Evolutionary conservation across 768 basidiomycete genomes (phyloP).

Genomic region (Hemileccinum rubropunctum): DNA sequence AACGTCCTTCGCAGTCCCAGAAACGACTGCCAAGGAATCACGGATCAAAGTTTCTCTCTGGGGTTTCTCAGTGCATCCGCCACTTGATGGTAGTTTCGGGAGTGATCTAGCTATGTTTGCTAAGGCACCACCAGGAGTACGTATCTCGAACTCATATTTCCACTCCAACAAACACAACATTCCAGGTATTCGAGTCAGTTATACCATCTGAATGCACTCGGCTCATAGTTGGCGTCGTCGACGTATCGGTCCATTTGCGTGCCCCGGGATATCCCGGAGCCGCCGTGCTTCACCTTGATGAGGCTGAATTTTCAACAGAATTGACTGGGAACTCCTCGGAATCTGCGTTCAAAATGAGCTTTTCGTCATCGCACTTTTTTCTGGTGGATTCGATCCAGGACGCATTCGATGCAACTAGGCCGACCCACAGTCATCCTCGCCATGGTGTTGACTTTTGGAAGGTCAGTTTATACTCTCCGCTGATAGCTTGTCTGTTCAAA

Average conservation of each 20-base stretch:
- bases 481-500: slow-evolving; percentile 3
- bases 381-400: slow-evolving; percentile 53
- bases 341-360: slow-evolving; percentile 46
- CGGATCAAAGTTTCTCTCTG: slow-evolving; percentile 60
- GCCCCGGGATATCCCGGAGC: slow-evolving; percentile 62
- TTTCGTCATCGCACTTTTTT: slow-evolving; percentile 50
- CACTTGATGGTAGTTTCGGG: slow-evolving; percentile 62
- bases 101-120: slow-evolving; percentile 59
- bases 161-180: slow-evolving; percentile 1
- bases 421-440: slow-evolving; percentile 16
- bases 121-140: slow-evolving; percentile 86
- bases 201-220: slow-evolving; percentile 85
- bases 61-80: slow-evolving; percentile 61
- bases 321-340: slow-evolving; percentile 65
- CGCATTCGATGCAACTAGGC: slow-evolving; percentile 17
- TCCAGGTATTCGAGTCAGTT: slow-evolving; percentile 86
- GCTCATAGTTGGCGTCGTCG: slow-evolving; percentile 59
- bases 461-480: slow-evolving; percentile 40
- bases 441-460: slow-evolving; percentile 60
- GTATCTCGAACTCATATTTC: slow-evolving; percentile 27
- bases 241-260: slow-evolving; percentile 63
- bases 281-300: slow-evolving; percentile 62
- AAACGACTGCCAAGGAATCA: slow-evolving; percentile 74
- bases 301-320: slow-evolving; percentile 68
- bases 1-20: slow-evolving; percentile 57